A percentile compares a stretch with the other conserved stretches of the same genome.
phyloP scores from a whole-genome alignment of 1,284 basidiomycete genomes.

The Gymnopus androsaceus region DNA sequence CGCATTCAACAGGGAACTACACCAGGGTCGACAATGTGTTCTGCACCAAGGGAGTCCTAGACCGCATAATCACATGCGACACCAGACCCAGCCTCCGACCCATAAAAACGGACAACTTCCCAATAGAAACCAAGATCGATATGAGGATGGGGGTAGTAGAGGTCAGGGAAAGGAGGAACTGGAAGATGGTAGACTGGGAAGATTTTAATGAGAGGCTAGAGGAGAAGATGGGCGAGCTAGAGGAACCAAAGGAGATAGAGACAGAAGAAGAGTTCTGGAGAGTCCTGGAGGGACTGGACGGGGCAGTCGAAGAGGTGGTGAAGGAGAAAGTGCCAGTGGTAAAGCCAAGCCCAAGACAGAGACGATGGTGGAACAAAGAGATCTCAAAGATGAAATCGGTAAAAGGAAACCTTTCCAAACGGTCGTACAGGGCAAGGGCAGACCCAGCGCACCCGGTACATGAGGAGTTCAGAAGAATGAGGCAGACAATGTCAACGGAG shows the following conservation, averaged over 20 bases:
- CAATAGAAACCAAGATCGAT: conserved; percentile 18
- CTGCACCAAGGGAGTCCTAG: conserved; percentile 15
- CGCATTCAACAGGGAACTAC: conserved; percentile 27
- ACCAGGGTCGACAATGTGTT: conserved; percentile 40
- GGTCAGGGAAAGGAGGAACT: conserved; percentile 19
- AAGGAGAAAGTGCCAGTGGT: conserved; percentile 22
- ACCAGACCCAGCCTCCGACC: conserved; percentile 1
- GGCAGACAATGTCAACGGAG: conserved; percentile 21
- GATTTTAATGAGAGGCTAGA: conserved; percentile 16
- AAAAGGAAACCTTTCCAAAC: conserved; percentile 11
- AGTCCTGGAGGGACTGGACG: neutral
- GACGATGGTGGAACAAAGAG: conserved; percentile 33
- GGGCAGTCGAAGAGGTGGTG: neutral
- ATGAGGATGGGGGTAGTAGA: neutral
- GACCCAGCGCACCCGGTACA: neutral
- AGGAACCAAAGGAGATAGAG: neutral
- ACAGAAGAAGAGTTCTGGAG: neutral
- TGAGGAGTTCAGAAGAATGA: conserved; percentile 20
- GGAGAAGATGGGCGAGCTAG: neutral
- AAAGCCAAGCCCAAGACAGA: conserved; percentile 24
- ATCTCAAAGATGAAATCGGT: conserved; percentile 26
- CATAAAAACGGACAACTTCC: conserved; percentile 24
- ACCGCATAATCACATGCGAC: conserved; percentile 19
- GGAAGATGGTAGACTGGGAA: conserved; percentile 26
- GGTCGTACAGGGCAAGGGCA: neutral